Evolutionary conservation across 257 asterid species (phyloP).

Genomic region (Catharanthus roseus): DNA sequence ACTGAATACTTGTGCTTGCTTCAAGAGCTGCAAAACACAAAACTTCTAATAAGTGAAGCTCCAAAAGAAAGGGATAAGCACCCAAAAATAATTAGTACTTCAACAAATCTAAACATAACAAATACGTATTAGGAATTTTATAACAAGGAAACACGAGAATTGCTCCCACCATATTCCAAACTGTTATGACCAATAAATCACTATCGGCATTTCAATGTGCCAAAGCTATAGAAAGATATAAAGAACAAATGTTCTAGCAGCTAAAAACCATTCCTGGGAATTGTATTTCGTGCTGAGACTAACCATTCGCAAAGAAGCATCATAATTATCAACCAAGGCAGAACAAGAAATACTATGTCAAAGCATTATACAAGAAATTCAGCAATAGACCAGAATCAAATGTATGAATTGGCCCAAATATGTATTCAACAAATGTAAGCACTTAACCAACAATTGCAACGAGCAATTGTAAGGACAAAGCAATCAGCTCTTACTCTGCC

Average conservation of each 20-base stretch:
- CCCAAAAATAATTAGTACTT: background rate
- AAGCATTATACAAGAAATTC: background rate
- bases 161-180: background rate
- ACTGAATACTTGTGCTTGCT: conserved; percentile 52
- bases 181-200: background rate
- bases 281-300: background rate
- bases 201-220: background rate
- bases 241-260: background rate
- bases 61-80: background rate
- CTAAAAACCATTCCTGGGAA: background rate
- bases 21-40: conserved; percentile 50
- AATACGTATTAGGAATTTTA: background rate
- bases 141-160: background rate
- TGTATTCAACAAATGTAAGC: background rate
- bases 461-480: background rate
- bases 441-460: background rate
- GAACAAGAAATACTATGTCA: background rate
- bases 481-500: background rate
- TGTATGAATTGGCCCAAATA: background rate
- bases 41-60: background rate
- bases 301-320: background rate
- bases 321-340: background rate
- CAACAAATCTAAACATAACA: background rate
- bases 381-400: background rate
- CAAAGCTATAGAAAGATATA: background rate